phyloP scores from a whole-genome alignment of 2,329 filamentous ascomycete genomes.

The Dothideomycetes sp. region DNA sequence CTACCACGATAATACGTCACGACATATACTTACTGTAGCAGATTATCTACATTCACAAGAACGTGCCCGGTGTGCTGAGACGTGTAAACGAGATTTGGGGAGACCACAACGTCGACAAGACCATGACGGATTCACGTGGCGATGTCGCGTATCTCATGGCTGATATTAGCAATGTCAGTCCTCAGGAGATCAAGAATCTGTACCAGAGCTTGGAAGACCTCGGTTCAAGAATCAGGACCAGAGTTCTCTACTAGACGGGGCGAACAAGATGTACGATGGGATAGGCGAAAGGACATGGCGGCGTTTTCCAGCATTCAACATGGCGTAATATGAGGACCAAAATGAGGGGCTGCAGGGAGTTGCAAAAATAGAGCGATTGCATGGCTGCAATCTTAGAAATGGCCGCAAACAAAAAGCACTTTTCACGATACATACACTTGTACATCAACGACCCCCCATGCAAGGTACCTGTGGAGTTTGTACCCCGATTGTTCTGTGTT shows the following conservation, averaged over 20 bases:
- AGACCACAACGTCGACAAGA: slow-evolving; percentile 97
- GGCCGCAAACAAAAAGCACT: too few species aligned
- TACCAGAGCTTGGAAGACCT: slow-evolving; percentile 73
- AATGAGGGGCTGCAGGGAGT: not conserved
- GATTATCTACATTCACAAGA: slow-evolving; percentile 90
- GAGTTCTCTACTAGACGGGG: slow-evolving; percentile 34
- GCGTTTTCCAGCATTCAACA: slow-evolving; percentile 6
- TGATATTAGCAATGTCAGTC: slow-evolving; percentile 80
- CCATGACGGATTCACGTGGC: slow-evolving; percentile 90
- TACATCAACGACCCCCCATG: too few species aligned
- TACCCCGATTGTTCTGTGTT: too few species aligned
- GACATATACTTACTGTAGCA: slow-evolving; percentile 20
- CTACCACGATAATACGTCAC: slow-evolving; percentile 25
- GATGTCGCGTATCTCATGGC: slow-evolving; percentile 97
- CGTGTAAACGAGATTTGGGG: slow-evolving; percentile 92
- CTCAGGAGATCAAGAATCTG: slow-evolving; percentile 72
- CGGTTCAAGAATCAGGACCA: slow-evolving; percentile 33
- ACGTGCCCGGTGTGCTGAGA: slow-evolving; percentile 87
- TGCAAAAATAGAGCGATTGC: too few species aligned
- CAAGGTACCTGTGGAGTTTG: too few species aligned
- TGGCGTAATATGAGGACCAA: slow-evolving; percentile 1
- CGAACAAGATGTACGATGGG: too few species aligned
- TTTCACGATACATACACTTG: too few species aligned
- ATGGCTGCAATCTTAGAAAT: too few species aligned
- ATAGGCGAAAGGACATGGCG: not conserved